Base-by-base conservation (phyloP, 192 early-diverging fungal species). In the Thoreauomyces humboldtii region DNA sequence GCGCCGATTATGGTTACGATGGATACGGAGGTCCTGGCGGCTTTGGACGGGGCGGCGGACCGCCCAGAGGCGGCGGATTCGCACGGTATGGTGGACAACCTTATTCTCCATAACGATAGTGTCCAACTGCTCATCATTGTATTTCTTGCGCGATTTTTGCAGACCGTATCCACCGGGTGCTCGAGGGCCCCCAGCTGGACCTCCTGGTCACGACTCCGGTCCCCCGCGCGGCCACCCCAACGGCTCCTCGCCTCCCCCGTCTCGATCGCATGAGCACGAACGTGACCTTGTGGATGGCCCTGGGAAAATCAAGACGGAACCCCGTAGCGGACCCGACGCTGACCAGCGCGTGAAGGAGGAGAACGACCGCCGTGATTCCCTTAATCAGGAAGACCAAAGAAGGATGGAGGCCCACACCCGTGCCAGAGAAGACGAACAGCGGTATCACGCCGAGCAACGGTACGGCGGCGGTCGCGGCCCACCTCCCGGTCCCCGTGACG, bases 1-100 rank as follows among this genome's bases (percentile, higher is more conserved):
- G 55, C 6, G 45, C 55, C 3, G 42, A 47, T 5, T 36, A 44
- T 47, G 65, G 38, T 17, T 68, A 50, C 36, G 65, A 59, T 67
- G 54, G 45, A 19, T 60, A 68, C 48, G 65, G 29, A 11, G 19
- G 21, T 43, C 15, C 34, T n/a, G 15, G 22, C 11, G 46, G 48
- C 48, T 55, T 11, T 7, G 15, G 31, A 15, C 14, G 46, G 21
- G 29, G 48, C 0, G 62, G 51, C 19, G 47, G 50, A 33, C 15
- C 50, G n/a, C 25, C n/a, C 7, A 24, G 47, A 17, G 22, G 47
- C 7, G 12, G 47, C 7, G 22, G 12, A 9, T 50, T 41, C 17
- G 38, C 38, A 17, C 9, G 38, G 38, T 41, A 41, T 12, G 17
- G 38, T 41, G 38, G 38, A 41, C 17, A 12, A 41, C 38, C 9